Conservation (phyloP, 2,329 filamentous ascomycete genomes). For the Diplodia intermedia region DNA sequence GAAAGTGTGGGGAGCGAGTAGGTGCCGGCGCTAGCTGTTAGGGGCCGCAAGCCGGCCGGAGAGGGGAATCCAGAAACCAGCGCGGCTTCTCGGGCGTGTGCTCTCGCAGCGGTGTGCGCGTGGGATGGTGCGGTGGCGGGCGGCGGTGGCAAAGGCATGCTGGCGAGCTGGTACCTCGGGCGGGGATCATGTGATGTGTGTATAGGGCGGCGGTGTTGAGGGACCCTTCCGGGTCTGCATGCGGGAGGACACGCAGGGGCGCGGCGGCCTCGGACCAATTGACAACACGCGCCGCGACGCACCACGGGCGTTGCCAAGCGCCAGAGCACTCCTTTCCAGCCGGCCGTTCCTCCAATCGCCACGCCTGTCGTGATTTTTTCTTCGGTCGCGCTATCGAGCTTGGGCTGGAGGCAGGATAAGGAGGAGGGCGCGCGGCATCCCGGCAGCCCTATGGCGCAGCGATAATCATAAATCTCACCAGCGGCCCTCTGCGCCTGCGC, state of each 20-base stretch:
- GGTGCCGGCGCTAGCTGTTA: slow-evolving; percentile 9
- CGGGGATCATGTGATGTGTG: not conserved
- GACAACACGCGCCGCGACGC: slow-evolving; percentile 12
- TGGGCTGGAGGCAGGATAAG: slow-evolving; percentile 9
- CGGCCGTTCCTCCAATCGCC: slow-evolving; percentile 11
- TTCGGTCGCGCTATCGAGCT: not conserved
- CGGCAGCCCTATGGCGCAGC: slow-evolving; percentile 22
- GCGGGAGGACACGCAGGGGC: slow-evolving; percentile 10
- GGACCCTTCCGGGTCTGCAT: not conserved
- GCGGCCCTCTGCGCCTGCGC: not conserved
- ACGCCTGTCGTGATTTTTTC: slow-evolving; percentile 4
- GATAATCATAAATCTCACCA: not conserved
- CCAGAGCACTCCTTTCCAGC: slow-evolving; percentile 8
- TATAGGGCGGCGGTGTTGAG: slow-evolving; percentile 10
- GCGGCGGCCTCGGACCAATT: not conserved
- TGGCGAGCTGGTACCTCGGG: not conserved
- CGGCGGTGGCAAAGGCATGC: not conserved
- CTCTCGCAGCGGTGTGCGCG: not conserved
- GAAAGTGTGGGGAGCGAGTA: slow-evolving; percentile 21
- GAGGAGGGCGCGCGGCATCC: slow-evolving; percentile 2
- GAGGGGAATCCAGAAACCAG: not conserved
- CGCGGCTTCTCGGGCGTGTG: not conserved
- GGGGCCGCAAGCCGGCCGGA: slow-evolving; percentile 8
- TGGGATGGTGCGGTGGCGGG: not conserved
- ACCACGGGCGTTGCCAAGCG: slow-evolving; percentile 26